Conservation (phyloP, 768 basidiomycete species). For the Agaricus sinodeliciosus region DNA sequence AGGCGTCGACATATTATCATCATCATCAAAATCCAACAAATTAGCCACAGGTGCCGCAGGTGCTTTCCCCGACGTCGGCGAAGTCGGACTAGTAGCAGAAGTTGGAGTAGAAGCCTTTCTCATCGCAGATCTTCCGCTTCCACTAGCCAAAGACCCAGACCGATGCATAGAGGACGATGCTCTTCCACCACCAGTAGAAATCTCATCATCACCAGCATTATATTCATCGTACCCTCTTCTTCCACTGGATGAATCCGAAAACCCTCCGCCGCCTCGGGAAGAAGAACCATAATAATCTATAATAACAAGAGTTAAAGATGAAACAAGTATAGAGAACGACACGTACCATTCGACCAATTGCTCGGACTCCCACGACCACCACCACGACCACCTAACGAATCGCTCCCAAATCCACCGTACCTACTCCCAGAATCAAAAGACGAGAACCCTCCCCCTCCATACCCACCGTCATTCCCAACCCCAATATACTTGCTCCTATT, state of each 20-base stretch:
- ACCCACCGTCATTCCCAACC: constrained; percentile 67
- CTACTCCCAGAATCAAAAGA: constrained; percentile 24
- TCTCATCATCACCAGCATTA: constrained; percentile 91
- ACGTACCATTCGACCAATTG: constrained; percentile 16
- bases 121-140: constrained; percentile 17
- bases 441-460: constrained; percentile 34
- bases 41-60: constrained; percentile 48
- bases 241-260: constrained; percentile 44
- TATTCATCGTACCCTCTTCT: constrained; percentile 84
- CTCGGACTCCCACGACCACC: constrained; percentile 16
- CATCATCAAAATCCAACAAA: constrained; percentile 75
- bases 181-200: constrained; percentile 22
- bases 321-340: not conserved
- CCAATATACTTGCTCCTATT: constrained; percentile 91
- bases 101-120: constrained; percentile 30
- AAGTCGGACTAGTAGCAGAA: constrained; percentile 18
- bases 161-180: constrained; percentile 28
- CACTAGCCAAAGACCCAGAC: constrained; percentile 14
- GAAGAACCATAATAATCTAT: constrained; percentile 24
- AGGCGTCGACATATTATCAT: constrained; percentile 41
- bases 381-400: constrained; percentile 23
- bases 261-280: constrained; percentile 30
- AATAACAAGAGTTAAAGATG: constrained; percentile 11
- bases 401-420: constrained; percentile 42
- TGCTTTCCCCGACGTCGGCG: not conserved